These are phyloP conservation scores for Coccinonectria pachysandricola DNA, from an alignment of 2,329 filamentous ascomycete species.

Conservation along the genomic window DNA sequence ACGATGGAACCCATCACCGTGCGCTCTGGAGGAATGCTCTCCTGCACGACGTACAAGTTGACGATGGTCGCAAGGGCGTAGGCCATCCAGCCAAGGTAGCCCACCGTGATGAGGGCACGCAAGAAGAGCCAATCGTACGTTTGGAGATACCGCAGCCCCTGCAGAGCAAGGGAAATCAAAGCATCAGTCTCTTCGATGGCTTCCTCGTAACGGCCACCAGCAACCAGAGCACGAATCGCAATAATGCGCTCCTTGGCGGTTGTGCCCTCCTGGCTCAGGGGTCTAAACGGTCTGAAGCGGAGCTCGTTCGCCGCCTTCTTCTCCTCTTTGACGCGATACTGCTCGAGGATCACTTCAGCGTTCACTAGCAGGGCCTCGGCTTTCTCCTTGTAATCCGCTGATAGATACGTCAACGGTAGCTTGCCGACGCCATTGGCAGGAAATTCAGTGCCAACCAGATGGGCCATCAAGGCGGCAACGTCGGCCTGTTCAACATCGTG, in stretches of 20 bases:
- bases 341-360: conserved; percentile 78
- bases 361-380: conserved; percentile 79
- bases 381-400: conserved; percentile 63
- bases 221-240: conserved; percentile 59
- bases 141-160: conserved; percentile 85
- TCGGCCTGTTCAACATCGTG: conserved; percentile 93
- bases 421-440: conserved; percentile 95
- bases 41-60: conserved; percentile 75
- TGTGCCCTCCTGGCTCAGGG: conserved; percentile 53
- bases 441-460: conserved; percentile 77
- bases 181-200: conserved; percentile 71
- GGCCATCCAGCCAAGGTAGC: conserved; percentile 92
- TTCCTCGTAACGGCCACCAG: conserved; percentile 54
- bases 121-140: conserved; percentile 98
- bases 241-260: conserved; percentile 57
- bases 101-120: conserved; percentile 74
- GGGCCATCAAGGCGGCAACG: conserved; percentile 90
- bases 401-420: conserved; percentile 73
- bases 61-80: conserved; percentile 85
- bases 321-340: conserved; percentile 90
- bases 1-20: conserved; percentile 46
- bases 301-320: conserved; percentile 68
- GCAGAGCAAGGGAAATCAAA: conserved; percentile 65
- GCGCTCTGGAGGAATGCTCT: conserved; percentile 53
- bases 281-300: conserved; percentile 64